Percentiles rank a stretch among this genome's conserved stretches.
Evolutionary conservation across 2,329 filamentous ascomycete species (phyloP).

Genomic region (Madurella mycetomatis): DNA sequence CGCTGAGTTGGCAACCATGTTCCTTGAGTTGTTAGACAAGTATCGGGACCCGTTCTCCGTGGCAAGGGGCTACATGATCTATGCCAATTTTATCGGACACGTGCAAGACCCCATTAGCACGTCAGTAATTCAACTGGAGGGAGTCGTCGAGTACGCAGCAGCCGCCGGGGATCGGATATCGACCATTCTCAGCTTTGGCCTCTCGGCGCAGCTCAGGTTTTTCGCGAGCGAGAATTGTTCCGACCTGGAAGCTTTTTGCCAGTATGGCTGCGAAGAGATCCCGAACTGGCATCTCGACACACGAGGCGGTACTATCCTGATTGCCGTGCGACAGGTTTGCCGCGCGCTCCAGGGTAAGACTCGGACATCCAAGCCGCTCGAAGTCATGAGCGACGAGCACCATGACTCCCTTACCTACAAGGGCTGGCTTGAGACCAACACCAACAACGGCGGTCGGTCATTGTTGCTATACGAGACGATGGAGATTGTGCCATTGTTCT

Average conservation of each 20-base stretch:
- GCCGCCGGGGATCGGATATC: conserved; percentile 66
- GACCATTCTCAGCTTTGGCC: conserved; percentile 66
- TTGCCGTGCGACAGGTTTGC: conserved; percentile 60
- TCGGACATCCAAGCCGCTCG: conserved; percentile 41
- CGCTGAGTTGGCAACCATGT: conserved; percentile 58
- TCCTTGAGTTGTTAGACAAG: conserved; percentile 59
- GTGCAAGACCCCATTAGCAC: conserved; percentile 58
- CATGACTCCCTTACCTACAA: conserved; percentile 58
- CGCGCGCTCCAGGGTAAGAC: conserved; percentile 75
- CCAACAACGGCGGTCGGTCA: conserved; percentile 58
- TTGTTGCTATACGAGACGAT: conserved; percentile 65
- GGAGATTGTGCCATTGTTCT: conserved; percentile 57
- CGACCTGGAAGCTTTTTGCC: conserved; percentile 67
- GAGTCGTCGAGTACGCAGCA: conserved; percentile 61
- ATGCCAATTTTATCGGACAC: conserved; percentile 67
- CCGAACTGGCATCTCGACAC: conserved; percentile 68
- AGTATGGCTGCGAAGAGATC: conserved; percentile 69
- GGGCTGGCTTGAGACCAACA: conserved; percentile 51
- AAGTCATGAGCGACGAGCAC: conserved; percentile 63
- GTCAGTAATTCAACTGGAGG: conserved; percentile 57
- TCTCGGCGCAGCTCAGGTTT: conserved; percentile 62
- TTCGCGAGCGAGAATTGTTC: conserved; percentile 64
- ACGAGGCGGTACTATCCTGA: conserved; percentile 65
- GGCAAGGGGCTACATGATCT: conserved; percentile 64
- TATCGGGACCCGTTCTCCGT: conserved; percentile 61